A percentile compares a stretch with the other conserved stretches of the same genome.
These are phyloP conservation scores for Capillidium rhysosporum DNA, from an alignment of 371 early-diverging fungal species.

Conservation along the genomic window DNA sequence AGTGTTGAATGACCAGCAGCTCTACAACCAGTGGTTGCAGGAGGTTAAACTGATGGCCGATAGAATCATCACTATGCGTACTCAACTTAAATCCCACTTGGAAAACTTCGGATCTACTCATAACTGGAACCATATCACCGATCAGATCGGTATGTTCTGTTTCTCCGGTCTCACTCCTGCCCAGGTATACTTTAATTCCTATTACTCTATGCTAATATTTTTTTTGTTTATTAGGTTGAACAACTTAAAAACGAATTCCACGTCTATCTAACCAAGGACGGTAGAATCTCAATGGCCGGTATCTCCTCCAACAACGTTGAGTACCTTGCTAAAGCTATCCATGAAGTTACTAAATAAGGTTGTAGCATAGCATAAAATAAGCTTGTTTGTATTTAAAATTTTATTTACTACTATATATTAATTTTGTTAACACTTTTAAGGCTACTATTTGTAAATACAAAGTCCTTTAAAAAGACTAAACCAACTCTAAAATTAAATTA, in stretches of 20 bases:
- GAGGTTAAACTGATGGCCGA: conserved; percentile 96
- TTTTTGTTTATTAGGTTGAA: conserved; percentile 31
- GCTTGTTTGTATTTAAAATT: no score
- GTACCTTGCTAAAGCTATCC: conserved; percentile 89
- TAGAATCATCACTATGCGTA: conserved; percentile 89
- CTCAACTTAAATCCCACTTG: conserved; percentile 52
- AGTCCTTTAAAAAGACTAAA: no score
- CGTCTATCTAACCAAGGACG: conserved; percentile 88
- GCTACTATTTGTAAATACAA: no score
- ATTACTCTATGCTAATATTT: background rate
- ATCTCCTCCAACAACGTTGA: conserved; percentile 80
- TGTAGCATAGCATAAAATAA: no score
- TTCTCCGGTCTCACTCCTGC: conserved; percentile 87
- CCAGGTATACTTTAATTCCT: conserved; percentile 16
- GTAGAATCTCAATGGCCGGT: conserved; percentile 95
- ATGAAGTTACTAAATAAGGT: conserved; percentile 69
- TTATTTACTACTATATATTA: no score
- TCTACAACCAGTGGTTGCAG: conserved; percentile 69
- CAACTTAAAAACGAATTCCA: conserved; percentile 68
- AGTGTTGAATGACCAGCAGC: conserved; percentile 54
- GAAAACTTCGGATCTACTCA: conserved; percentile 55
- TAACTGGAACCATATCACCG: conserved; percentile 87
- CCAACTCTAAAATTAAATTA: no score
- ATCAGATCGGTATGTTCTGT: conserved; percentile 99
- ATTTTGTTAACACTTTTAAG: no score